Base-by-base conservation (phyloP, 805 yeast genomes). In the Suhomyces emberorum region DNA sequence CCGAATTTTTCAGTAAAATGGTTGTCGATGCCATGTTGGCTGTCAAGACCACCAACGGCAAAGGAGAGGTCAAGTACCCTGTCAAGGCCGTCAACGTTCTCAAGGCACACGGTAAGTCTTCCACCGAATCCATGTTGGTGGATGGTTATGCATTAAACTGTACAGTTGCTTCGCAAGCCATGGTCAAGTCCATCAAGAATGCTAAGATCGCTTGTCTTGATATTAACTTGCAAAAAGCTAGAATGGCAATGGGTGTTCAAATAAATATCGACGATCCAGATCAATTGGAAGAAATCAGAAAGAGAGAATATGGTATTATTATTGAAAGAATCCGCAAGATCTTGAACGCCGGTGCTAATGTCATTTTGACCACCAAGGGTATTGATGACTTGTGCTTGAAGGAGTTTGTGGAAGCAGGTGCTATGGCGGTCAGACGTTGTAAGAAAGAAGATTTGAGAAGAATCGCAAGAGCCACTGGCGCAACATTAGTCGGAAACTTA, bases 241-340 rank as follows among this genome's bases (percentile, higher is more conserved):
- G 89, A 58, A 88, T 93, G 96, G 96, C 97, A 28, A 80, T 93
- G 80, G 99, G 99, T 37, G 98, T 93, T 35, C 95, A 88, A 62
- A 86, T 93, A 62, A 89, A 89, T 58, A 88, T 93, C 56, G 95
- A 87, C 52, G 97, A 93, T 60, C 98, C 99, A 28, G 96, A 93
- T 51, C 96, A 88, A 65, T 76, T 93, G 50, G 99, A 93, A 69
- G 85, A 86, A 51, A 87, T 88, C 49, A 76, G 96, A 54, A 79
- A 85, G 59, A 77, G 95, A 52, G 97, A 88, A 67, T 79, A 81
- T 52, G 95, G 87, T 28, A 85, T 88, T 44, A 77, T 88, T 20
- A 66, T 85, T 43, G 96, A 88, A 60, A 80, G 88, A 61, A 81
- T 88, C 49, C 73, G 76, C 46, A 88, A 84, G 62, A 83, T 88